Conservation (phyloP, 139 green algal species). For the Picochlorum sp. region DNA sequence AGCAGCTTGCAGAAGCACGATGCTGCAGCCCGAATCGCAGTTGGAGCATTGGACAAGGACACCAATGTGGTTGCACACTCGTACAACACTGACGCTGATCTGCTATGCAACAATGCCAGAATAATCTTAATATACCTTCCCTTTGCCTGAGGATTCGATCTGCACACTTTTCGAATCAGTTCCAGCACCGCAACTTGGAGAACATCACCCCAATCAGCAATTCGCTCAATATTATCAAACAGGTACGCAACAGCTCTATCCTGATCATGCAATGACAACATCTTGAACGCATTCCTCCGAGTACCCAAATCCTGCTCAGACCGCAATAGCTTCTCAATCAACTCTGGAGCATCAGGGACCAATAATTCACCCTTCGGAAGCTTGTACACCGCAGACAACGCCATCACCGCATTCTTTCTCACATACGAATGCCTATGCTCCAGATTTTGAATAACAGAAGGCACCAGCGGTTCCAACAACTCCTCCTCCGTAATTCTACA, state of each 20-base stretch:
- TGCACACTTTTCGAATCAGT: conserved; percentile 92
- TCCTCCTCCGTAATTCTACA: conserved; percentile 94
- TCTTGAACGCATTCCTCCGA: conserved; percentile 88
- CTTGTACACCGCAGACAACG: conserved; percentile 84
- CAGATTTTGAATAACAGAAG: conserved; percentile 71
- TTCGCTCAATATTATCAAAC: conserved; percentile 74
- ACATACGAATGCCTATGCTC: conserved; percentile 98
- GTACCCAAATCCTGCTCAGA: conserved; percentile 82
- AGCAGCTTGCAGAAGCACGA: conserved; percentile 98
- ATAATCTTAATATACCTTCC: conserved; percentile 99
- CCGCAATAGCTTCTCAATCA: conserved; percentile 81
- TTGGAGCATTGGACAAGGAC: conserved; percentile 83
- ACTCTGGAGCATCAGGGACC: conserved; percentile 83
- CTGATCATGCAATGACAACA: conserved; percentile 72
- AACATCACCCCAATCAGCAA: conserved; percentile 87
- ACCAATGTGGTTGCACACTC: conserved; percentile 90
- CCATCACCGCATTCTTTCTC: conserved; percentile 90
- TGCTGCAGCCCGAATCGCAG: conserved; percentile 87
- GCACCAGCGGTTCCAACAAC: conserved; percentile 95
- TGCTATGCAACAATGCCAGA: conserved; percentile 78
- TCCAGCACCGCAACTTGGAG: conserved; percentile 94
- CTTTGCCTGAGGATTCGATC: conserved; percentile 73
- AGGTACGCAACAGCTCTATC: conserved; percentile 84
- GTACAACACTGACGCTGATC: conserved; percentile 84
- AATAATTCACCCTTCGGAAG: conserved; percentile 91